phyloP scores from a whole-genome alignment of 2,329 filamentous ascomycete genomes.

The Clarireedia monteithiana region DNA sequence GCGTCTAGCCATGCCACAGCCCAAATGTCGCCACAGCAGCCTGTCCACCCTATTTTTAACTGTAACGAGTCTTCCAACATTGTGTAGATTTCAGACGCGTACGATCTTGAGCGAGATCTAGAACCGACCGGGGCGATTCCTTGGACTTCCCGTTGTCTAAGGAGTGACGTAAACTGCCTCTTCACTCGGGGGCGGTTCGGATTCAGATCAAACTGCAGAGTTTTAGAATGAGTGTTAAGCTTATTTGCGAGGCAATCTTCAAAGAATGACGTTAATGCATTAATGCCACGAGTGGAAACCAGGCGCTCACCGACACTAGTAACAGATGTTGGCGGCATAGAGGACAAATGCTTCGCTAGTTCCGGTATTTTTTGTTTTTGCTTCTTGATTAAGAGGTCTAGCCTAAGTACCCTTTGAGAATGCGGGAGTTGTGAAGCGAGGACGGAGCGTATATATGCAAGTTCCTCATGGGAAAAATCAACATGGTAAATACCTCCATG shows the following conservation, averaged over 20 bases:
- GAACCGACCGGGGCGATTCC: conserved; percentile 16
- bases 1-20: conserved; percentile 50
- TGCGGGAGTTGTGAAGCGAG: not conserved
- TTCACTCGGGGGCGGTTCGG: not conserved
- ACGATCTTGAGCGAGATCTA: conserved; percentile 15
- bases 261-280: conserved; percentile 15
- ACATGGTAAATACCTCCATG: conserved; percentile 11
- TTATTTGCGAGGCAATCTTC: conserved; percentile 13
- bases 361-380: conserved; percentile 4
- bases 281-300: conserved; percentile 44
- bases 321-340: not conserved
- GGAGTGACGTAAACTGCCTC: conserved; percentile 10
- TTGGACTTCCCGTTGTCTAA: conserved; percentile 22
- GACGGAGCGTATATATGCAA: not conserved
- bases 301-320: conserved; percentile 40
- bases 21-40: conserved; percentile 54
- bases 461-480: conserved; percentile 16
- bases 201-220: conserved; percentile 2
- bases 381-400: not conserved
- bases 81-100: conserved; percentile 15
- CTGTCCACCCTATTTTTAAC: conserved; percentile 47
- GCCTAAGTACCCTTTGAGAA: not conserved
- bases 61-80: conserved; percentile 43
- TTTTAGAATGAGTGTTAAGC: not conserved
- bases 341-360: not conserved